These are phyloP conservation scores for Fusarium luffae DNA, from an alignment of 2,329 filamentous ascomycete genomes.

Conservation along the genomic window DNA sequence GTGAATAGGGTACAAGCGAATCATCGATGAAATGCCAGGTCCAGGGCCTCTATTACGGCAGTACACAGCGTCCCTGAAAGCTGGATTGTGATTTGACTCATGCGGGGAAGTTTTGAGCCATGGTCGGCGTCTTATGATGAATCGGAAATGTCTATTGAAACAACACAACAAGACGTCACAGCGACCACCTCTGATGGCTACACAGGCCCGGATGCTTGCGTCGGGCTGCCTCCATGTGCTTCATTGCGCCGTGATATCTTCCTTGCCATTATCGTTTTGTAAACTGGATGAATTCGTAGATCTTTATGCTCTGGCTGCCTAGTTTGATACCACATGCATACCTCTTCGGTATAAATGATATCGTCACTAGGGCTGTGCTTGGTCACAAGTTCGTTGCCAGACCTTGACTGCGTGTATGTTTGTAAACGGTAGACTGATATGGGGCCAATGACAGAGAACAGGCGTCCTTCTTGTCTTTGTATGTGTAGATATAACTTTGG, in stretches of 20 bases:
- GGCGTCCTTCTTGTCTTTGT: neutral
- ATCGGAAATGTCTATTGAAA: constrained; percentile 47
- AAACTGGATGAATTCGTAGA: neutral
- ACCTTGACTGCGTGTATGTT: neutral
- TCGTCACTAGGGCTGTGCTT: neutral
- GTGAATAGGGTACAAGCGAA: constrained; percentile 47
- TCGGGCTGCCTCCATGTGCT: constrained; percentile 20
- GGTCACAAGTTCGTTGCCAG: neutral
- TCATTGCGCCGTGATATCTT: constrained; percentile 9
- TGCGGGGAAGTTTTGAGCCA: constrained; percentile 46
- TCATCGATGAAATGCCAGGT: constrained; percentile 47
- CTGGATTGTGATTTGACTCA: constrained; percentile 48
- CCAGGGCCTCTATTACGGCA: constrained; percentile 47
- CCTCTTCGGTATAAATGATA: neutral
- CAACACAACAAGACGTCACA: constrained; percentile 34
- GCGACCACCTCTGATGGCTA: constrained; percentile 17
- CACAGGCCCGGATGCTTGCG: constrained; percentile 6
- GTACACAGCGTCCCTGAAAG: constrained; percentile 42
- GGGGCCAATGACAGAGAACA: neutral
- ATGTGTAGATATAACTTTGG: neutral
- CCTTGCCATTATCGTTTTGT: neutral
- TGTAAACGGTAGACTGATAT: neutral
- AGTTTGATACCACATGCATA: neutral
- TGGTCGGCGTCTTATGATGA: constrained; percentile 47
- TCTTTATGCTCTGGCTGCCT: neutral